Percentiles rank a stretch among this genome's conserved stretches.
Evolutionary conservation across 805 yeast genomes (phyloP).

Genomic region (Cephaloascus fragrans): DNA sequence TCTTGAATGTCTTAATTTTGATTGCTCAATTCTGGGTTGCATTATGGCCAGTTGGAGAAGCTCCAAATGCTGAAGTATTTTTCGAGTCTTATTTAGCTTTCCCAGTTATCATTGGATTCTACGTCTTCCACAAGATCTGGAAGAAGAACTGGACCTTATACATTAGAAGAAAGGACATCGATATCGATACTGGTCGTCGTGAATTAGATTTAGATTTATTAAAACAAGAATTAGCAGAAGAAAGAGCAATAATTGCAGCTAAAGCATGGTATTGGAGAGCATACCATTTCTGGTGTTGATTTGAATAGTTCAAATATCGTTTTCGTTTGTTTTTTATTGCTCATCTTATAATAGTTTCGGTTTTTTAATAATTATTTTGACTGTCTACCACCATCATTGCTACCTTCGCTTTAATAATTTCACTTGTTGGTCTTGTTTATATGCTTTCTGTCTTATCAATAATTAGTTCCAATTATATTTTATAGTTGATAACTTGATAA

Average conservation of each 20-base stretch:
- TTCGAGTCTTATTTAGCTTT: conserved; percentile 19
- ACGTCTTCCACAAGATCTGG: conserved; percentile 21
- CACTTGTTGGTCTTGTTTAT: too few relatives aligned
- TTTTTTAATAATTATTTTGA: background rate
- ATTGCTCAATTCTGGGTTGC: conserved; percentile 41
- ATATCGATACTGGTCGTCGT: conserved; percentile 27
- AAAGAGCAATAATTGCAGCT: conserved; percentile 19
- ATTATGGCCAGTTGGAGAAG: conserved; percentile 29
- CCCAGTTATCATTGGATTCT: conserved; percentile 18
- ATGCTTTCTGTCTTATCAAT: too few relatives aligned
- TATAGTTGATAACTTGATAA: too few relatives aligned
- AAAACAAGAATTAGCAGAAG: conserved; percentile 30
- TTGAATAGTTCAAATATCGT: background rate
- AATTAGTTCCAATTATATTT: too few relatives aligned
- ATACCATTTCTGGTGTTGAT: conserved; percentile 22
- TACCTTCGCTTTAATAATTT: too few relatives aligned
- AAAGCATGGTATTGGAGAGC: conserved; percentile 23
- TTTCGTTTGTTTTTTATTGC: background rate
- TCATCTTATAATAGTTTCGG: conserved; percentile 1
- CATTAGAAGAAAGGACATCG: conserved; percentile 21
- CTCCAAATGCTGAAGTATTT: conserved; percentile 14
- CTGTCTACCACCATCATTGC: too few relatives aligned
- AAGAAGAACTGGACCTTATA: conserved; percentile 19
- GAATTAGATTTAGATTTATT: conserved; percentile 26
- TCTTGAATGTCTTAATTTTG: conserved; percentile 24